A percentile compares a stretch with the other conserved stretches of the same genome.
Evolutionary conservation across 768 basidiomycete species (phyloP).

Genomic region (Suillus decipiens): DNA sequence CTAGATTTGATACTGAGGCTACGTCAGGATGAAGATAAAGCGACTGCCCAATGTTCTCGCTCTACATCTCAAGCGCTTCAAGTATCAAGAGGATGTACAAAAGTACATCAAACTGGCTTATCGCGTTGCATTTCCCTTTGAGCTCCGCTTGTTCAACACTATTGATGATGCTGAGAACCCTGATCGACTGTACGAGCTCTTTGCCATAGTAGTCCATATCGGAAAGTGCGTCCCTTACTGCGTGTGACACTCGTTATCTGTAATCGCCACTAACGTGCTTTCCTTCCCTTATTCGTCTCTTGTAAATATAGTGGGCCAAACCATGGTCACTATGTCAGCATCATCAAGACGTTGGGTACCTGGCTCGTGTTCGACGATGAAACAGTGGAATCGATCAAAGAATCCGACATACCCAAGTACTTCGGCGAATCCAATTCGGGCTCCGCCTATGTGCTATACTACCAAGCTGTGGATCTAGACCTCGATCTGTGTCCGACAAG

Average conservation of each 20-base stretch:
- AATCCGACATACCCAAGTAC: constrained; percentile 88
- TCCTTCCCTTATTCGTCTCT: constrained; percentile 21
- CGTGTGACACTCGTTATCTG: constrained; percentile 14
- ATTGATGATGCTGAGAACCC: constrained; percentile 91
- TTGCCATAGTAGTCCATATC: constrained; percentile 98
- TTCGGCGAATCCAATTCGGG: constrained; percentile 90
- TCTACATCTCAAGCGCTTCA: constrained; percentile 97
- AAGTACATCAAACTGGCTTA: constrained; percentile 95
- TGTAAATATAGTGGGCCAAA: constrained; percentile 77
- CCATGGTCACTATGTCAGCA: constrained; percentile 97
- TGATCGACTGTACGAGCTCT: constrained; percentile 91
- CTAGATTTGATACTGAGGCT: constrained; percentile 15
- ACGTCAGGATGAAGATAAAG: constrained; percentile 95
- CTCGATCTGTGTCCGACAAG: constrained; percentile 55
- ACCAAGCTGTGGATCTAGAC: constrained; percentile 91
- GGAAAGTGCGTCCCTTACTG: constrained; percentile 75
- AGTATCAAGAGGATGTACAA: constrained; percentile 90
- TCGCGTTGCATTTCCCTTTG: constrained; percentile 94
- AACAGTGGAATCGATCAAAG: constrained; percentile 83
- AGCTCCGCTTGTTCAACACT: constrained; percentile 95
- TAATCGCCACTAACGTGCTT: constrained; percentile 15
- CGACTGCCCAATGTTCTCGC: constrained; percentile 93
- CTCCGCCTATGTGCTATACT: constrained; percentile 95
- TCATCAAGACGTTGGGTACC: constrained; percentile 79
- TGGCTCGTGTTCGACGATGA: constrained; percentile 99